A percentile compares a stretch with the other conserved stretches of the same genome.
phyloP scores from a whole-genome alignment of 192 early-diverging fungal species.

The Umbelopsis sp. region DNA sequence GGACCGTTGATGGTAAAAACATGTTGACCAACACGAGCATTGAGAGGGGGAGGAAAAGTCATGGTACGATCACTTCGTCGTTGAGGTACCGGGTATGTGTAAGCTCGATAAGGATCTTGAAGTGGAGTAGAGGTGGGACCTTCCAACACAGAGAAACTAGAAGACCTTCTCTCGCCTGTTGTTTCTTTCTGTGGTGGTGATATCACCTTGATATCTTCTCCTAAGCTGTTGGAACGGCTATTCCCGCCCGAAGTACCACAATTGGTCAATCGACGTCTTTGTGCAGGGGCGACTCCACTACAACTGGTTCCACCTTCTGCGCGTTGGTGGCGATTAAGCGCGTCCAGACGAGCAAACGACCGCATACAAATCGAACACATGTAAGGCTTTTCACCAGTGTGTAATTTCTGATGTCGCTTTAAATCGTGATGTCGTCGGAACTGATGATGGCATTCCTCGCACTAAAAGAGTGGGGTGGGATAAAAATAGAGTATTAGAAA shows the following conservation, averaged over 20 bases:
- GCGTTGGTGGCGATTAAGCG: constrained; percentile 74
- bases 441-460: constrained; percentile 32
- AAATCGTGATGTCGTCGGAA: constrained; percentile 83
- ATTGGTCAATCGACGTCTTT: constrained; percentile 8
- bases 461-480: constrained; percentile 21
- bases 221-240: neutral
- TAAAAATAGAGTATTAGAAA: neutral
- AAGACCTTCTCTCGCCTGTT: constrained; percentile 15
- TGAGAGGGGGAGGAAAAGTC: neutral
- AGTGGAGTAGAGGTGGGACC: neutral
- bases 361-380: constrained; percentile 76
- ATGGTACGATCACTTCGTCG: neutral
- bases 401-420: constrained; percentile 82
- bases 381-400: constrained; percentile 77
- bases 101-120: constrained; percentile 5
- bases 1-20: neutral
- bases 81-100: constrained; percentile 11
- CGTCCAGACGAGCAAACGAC: constrained; percentile 81
- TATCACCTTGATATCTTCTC: neutral
- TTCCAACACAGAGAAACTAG: constrained; percentile 8
- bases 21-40: neutral
- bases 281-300: constrained; percentile 16
- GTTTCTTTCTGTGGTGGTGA: neutral
- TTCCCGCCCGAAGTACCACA: neutral
- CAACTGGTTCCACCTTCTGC: constrained; percentile 42